Evolutionary conservation across 495 filamentous ascomycete genomes (phyloP).

Genomic region (Tuber umbilicatum): DNA sequence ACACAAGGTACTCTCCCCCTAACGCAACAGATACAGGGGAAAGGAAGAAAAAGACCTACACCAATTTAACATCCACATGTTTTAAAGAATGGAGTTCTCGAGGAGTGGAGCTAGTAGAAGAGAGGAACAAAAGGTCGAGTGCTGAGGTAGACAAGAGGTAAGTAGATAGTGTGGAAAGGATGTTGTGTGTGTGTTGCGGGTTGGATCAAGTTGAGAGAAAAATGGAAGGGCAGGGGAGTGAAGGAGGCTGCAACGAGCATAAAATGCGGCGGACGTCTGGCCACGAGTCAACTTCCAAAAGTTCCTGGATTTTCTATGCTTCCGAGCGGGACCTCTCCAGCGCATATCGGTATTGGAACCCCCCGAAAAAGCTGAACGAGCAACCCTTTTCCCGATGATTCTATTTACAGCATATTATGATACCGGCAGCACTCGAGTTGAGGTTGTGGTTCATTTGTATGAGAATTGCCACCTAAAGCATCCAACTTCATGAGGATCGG

Average conservation of each 20-base stretch:
- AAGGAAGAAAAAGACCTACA: slow-evolving; percentile 56
- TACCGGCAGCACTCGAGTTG: background rate
- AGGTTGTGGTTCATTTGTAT: too few species aligned
- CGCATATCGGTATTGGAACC: background rate
- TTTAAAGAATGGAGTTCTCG: slow-evolving; percentile 31
- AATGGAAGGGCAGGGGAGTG: background rate
- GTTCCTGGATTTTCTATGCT: background rate
- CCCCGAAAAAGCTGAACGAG: background rate
- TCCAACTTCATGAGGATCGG: background rate
- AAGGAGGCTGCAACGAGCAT: slow-evolving; percentile 19
- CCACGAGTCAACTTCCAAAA: slow-evolving; percentile 10
- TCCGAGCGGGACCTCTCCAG: background rate
- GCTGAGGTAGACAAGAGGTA: slow-evolving; percentile 2
- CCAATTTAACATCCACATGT: slow-evolving; percentile 96
- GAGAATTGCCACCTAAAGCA: too few species aligned
- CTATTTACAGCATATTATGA: too few species aligned
- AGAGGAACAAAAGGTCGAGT: background rate
- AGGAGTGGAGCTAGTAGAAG: background rate
- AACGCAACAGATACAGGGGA: background rate
- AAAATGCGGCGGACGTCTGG: slow-evolving; percentile 2
- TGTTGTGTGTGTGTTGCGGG: slow-evolving; percentile 3
- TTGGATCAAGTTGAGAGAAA: background rate
- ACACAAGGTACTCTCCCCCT: slow-evolving; percentile 6
- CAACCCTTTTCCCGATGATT: background rate
- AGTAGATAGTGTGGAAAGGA: slow-evolving; percentile 7